Conservation (phyloP, 768 basidiomycete genomes). For the Phallus indusiatus region DNA sequence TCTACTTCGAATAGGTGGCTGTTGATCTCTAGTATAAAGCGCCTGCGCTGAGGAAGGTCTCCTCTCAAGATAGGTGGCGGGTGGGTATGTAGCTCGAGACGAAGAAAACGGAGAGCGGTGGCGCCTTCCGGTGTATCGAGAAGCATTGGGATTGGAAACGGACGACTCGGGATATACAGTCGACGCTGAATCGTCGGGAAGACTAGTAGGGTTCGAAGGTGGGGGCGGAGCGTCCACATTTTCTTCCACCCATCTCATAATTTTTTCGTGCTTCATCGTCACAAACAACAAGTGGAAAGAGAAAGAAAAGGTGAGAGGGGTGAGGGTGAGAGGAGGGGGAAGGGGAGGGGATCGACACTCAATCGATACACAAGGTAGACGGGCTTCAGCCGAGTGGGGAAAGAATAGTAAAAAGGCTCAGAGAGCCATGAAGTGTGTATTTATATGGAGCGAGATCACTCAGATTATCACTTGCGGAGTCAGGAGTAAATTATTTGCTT, state of each 20-base stretch:
- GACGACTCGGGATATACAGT: constrained; percentile 10
- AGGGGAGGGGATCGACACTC: background rate
- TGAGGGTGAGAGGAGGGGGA: no score
- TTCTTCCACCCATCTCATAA: constrained; percentile 5
- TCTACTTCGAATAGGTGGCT: background rate
- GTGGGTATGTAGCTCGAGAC: background rate
- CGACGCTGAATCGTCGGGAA: constrained; percentile 5
- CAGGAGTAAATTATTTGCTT: no score
- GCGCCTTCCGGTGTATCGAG: constrained; percentile 5
- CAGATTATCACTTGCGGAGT: no score
- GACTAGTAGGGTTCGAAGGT: constrained; percentile 1
- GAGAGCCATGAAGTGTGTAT: no score
- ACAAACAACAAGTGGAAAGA: background rate
- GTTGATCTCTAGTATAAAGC: constrained; percentile 1
- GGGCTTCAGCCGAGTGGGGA: background rate
- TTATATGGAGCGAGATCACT: no score
- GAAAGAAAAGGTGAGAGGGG: background rate
- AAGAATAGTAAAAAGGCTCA: no score
- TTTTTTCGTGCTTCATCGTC: background rate
- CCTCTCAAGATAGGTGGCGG: background rate
- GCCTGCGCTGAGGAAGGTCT: constrained; percentile 7
- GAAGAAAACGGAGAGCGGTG: background rate
- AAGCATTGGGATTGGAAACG: constrained; percentile 8
- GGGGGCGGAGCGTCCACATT: constrained; percentile 6
- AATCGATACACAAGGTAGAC: background rate